These are phyloP conservation scores for Exophiala alcalophila DNA, from an alignment of 2,329 filamentous ascomycete genomes.

Conservation along the genomic window DNA sequence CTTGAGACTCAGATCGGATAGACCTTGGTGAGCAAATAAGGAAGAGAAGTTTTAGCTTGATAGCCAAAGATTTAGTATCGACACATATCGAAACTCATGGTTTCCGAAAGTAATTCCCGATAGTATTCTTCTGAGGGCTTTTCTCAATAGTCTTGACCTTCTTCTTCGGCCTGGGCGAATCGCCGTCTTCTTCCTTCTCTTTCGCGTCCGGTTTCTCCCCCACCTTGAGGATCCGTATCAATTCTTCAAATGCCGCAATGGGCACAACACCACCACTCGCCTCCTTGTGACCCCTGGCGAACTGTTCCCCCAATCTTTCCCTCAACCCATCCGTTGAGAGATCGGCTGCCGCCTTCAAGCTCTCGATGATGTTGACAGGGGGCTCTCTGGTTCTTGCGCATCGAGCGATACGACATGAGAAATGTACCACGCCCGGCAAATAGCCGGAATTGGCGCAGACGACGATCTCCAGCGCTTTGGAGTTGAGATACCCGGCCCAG, in stretches of 20 bases:
- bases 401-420: constrained; percentile 62
- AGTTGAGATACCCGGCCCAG: constrained; percentile 62
- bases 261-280: constrained; percentile 64
- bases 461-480: constrained; percentile 59
- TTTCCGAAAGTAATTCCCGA: constrained; percentile 56
- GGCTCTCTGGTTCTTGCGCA: constrained; percentile 52
- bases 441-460: constrained; percentile 68
- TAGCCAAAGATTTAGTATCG: not conserved
- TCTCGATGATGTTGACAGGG: constrained; percentile 62
- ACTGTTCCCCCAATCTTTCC: constrained; percentile 59
- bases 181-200: constrained; percentile 38
- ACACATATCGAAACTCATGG: constrained; percentile 16
- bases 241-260: constrained; percentile 61
- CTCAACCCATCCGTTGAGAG: constrained; percentile 40
- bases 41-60: not conserved
- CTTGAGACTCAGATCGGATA: not conserved
- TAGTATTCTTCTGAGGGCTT: constrained; percentile 53
- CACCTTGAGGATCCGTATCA: constrained; percentile 58
- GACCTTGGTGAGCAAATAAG: not conserved
- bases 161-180: constrained; percentile 34
- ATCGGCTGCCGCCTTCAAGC: constrained; percentile 52
- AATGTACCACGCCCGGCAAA: constrained; percentile 61
- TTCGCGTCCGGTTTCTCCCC: constrained; percentile 57
- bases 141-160: constrained; percentile 34
- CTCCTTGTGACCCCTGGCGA: constrained; percentile 65